These are phyloP conservation scores for Anthostomella pinea DNA, from an alignment of 2,329 filamentous ascomycete genomes.

Conservation along the genomic window DNA sequence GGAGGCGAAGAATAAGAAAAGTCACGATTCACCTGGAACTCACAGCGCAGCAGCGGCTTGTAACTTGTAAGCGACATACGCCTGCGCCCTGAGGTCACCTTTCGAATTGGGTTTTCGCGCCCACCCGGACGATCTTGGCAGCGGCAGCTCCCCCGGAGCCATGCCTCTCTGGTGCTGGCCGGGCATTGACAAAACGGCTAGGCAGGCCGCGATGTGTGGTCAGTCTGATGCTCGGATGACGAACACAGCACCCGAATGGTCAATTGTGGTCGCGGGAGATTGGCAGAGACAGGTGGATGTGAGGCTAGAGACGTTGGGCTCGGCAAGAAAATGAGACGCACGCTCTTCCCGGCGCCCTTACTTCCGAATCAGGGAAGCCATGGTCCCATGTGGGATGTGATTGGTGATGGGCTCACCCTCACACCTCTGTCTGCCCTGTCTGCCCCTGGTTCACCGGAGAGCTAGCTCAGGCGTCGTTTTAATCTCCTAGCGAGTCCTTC, in stretches of 20 bases:
- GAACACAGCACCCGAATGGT: slow-evolving; percentile 24
- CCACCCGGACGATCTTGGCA: slow-evolving; percentile 14
- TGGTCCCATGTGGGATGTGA: slow-evolving; percentile 12
- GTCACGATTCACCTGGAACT: neutral
- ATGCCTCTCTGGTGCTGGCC: no score
- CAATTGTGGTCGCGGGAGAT: slow-evolving; percentile 26
- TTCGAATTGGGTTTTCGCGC: slow-evolving; percentile 15
- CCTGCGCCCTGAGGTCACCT: no score
- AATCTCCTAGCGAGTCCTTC: no score
- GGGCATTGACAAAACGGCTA: no score
- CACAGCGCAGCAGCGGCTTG: no score
- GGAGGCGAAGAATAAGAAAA: neutral
- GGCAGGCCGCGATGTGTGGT: no score
- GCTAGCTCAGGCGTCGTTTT: no score
- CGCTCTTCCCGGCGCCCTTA: slow-evolving; percentile 6
- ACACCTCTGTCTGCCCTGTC: no score
- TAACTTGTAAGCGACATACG: no score
- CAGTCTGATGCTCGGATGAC: slow-evolving; percentile 22
- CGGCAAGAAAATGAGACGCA: slow-evolving; percentile 3
- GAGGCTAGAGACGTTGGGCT: slow-evolving; percentile 17
- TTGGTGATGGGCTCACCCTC: slow-evolving; percentile 14
- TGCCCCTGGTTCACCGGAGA: no score
- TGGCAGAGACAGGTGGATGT: slow-evolving; percentile 23
- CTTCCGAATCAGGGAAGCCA: slow-evolving; percentile 15
- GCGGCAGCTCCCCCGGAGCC: slow-evolving; percentile 5